Base-by-base conservation (phyloP, 805 yeast species). In the Ogataea nitratoaversa region DNA sequence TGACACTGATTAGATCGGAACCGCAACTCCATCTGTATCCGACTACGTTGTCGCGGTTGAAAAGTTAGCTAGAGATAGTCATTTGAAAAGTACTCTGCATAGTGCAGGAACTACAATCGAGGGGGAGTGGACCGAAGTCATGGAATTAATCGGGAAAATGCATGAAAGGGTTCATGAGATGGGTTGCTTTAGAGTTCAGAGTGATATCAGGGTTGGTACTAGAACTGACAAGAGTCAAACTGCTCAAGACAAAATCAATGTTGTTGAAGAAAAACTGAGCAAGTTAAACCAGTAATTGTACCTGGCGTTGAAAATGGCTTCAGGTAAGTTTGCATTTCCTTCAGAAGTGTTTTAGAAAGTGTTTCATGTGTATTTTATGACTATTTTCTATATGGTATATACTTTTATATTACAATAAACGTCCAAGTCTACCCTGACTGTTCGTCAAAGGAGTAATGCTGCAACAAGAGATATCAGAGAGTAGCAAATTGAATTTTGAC, bases 51-150 rank as follows among this genome's bases (percentile, higher is more conserved):
- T 95, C 7, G 69, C 74, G 34, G 79, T 84, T 30, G 91, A 88
- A 46, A 66, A 72, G 20, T 60, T 78, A 39, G 79, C 88, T 19
- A 70, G 82, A 42, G 70, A 70, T 19, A 76, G 84, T 23, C 81
- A 76, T 3, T 65, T 88, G 40, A 70, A 79, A 36, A 78, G 82
- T 46, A 78, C 85, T 1, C 66, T 88, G 44, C 96, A 88, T 62
- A 83, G 95, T 50, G 96, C 96, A 2, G 96, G 96, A 3, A 88
- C 96, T 6, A 87, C 96, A 2, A 48, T 59, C 41, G 84, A 84
- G 53, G 96, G 96, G 1, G 89, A 88, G n/a, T 89, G 96, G 96
- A 78, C 79, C 53, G 89, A 84, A 40, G 96, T 89, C 1, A 82
- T 80, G 78, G 76, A 71, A 25, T 63, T 86, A 38, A 82, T 88